phyloP scores from a whole-genome alignment of 768 basidiomycete genomes.

The Glaciozyma antarctica region DNA sequence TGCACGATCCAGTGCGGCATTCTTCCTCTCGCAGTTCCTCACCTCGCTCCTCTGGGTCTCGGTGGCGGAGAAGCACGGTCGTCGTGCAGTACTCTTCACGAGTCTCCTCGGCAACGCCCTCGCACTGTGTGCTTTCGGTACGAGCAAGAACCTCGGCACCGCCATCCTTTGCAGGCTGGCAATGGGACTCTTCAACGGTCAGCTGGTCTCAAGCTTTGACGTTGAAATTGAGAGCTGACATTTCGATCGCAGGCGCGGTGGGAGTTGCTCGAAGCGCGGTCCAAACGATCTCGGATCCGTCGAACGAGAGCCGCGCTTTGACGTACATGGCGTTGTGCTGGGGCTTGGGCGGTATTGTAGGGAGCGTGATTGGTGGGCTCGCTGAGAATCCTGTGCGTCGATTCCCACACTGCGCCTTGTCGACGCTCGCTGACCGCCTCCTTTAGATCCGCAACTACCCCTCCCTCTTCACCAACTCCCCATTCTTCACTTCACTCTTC shows the following conservation, averaged over 20 bases:
- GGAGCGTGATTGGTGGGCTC: slow-evolving; percentile 57
- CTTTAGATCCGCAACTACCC: slow-evolving; percentile 61
- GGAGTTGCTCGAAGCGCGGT: slow-evolving; percentile 88
- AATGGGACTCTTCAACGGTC: slow-evolving; percentile 28
- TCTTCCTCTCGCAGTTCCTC: slow-evolving; percentile 90
- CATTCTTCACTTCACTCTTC: slow-evolving; percentile 45
- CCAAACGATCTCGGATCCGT: slow-evolving; percentile 73
- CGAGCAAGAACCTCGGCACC: slow-evolving; percentile 37
- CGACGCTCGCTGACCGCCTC: neutral
- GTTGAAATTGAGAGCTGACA: slow-evolving; percentile 50
- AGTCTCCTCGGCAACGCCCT: slow-evolving; percentile 77
- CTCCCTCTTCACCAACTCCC: slow-evolving; percentile 49
- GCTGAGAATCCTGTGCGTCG: slow-evolving; percentile 24
- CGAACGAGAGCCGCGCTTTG: slow-evolving; percentile 90
- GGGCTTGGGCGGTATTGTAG: slow-evolving; percentile 91
- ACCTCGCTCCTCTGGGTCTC: slow-evolving; percentile 94
- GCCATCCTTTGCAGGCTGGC: slow-evolving; percentile 24
- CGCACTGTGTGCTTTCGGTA: slow-evolving; percentile 69
- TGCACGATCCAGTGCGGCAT: slow-evolving; percentile 10
- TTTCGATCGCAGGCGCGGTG: slow-evolving; percentile 84
- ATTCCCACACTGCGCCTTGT: too few species aligned
- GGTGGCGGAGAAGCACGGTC: slow-evolving; percentile 84
- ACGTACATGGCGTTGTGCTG: slow-evolving; percentile 65
- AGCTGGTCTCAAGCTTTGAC: neutral
- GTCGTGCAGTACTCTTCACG: slow-evolving; percentile 69